Conservation (phyloP, 2,329 filamentous ascomycete species). For the Fusarium pseudoanthophilum region DNA sequence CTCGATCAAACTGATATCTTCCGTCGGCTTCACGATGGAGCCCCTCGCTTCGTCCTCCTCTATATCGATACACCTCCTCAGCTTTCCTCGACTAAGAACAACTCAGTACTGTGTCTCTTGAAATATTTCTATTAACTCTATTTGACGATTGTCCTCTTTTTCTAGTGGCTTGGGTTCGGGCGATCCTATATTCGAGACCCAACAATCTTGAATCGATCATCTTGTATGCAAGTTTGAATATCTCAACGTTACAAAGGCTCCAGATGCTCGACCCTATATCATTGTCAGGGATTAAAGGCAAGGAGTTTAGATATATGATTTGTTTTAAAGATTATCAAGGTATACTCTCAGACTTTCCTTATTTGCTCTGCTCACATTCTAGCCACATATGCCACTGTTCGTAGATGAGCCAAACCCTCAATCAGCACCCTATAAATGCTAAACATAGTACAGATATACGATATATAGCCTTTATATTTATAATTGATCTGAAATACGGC, state of each 20-base stretch:
- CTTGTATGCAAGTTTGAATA: neutral
- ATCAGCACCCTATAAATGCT: neutral
- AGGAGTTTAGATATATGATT: no score
- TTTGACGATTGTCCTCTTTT: neutral
- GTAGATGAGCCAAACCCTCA: neutral
- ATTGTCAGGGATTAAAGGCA: no score
- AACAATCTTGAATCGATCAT: no score
- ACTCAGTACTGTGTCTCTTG: neutral
- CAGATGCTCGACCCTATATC: neutral
- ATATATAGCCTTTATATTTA: fast-evolving
- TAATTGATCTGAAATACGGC: fast-evolving
- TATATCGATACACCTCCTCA: no score
- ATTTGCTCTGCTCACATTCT: neutral
- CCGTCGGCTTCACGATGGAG: neutral
- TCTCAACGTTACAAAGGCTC: neutral
- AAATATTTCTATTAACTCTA: fast-evolving
- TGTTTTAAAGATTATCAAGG: neutral
- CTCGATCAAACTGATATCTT: neutral
- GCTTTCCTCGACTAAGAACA: neutral
- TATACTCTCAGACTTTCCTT: neutral
- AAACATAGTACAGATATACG: fast-evolving
- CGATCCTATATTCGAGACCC: neutral
- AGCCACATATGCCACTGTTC: neutral
- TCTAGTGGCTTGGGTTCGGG: no score
- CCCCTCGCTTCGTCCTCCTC: neutral